Conservation (phyloP, 2,329 filamentous ascomycete species). For the Fusarium austroafricanum region DNA sequence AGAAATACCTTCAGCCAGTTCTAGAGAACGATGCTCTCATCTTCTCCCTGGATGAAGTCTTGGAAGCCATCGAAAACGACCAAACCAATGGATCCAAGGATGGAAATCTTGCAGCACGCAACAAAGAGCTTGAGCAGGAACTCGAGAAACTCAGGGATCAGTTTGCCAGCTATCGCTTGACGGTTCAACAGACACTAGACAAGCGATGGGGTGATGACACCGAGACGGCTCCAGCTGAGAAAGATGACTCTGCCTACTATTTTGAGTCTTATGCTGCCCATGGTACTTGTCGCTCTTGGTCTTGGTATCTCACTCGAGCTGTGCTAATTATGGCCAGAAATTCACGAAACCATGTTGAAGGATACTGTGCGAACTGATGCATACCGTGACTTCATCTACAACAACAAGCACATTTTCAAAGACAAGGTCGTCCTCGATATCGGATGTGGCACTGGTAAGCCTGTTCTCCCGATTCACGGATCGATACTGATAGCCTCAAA, state of each 20-base stretch:
- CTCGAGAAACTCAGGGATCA: slow-evolving; percentile 69
- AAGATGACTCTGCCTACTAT: slow-evolving; percentile 58
- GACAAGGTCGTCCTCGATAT: slow-evolving; percentile 92
- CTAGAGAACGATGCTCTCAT: slow-evolving; percentile 91
- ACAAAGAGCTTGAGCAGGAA: slow-evolving; percentile 69
- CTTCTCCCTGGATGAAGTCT: slow-evolving; percentile 82
- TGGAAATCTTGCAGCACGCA: slow-evolving; percentile 57
- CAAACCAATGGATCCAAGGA: slow-evolving; percentile 55
- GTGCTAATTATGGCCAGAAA: slow-evolving; percentile 64
- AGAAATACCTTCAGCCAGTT: slow-evolving; percentile 84
- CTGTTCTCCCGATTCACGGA: slow-evolving; percentile 7
- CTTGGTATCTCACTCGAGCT: not conserved
- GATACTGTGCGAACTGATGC: slow-evolving; percentile 88
- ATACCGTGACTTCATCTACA: slow-evolving; percentile 95
- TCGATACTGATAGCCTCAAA: not conserved
- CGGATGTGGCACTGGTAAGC: slow-evolving; percentile 78
- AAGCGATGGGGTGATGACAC: slow-evolving; percentile 71
- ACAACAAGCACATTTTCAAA: slow-evolving; percentile 86
- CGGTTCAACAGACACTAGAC: slow-evolving; percentile 75
- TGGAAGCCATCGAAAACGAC: slow-evolving; percentile 58
- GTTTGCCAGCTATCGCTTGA: slow-evolving; percentile 73
- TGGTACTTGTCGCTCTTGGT: slow-evolving; percentile 58
- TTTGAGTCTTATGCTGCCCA: slow-evolving; percentile 72
- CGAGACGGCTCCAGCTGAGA: slow-evolving; percentile 50
- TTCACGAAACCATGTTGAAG: slow-evolving; percentile 96